Base-by-base conservation (phyloP, 345 rosid species). In the Heritiera fomes region DNA sequence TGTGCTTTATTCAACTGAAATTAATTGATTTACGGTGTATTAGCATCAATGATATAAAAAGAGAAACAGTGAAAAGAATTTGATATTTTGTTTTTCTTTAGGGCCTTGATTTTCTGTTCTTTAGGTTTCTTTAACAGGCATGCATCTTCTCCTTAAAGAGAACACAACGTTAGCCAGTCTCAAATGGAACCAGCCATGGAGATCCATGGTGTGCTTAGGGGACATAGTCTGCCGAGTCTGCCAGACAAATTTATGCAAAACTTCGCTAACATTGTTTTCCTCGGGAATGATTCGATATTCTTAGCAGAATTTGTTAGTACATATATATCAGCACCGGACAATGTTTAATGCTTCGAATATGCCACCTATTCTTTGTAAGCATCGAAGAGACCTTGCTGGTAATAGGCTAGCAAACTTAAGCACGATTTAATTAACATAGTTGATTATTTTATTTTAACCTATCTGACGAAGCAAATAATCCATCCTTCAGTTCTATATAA, bases 261-360 rank as follows among this genome's bases (percentile, higher is more conserved):
- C 23, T 15, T 53, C 0, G 58, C 8, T n/a, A 50, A 12, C 1
- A 18, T 55, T 20, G 18, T 55, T 17, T 49, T 49, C 53, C 53
- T 11, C 53, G 12, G 14, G 53, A 7, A 45, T 6, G 7, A 45
- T 45, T 45, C 47, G 7, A 45, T 45, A 45, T 45, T 45, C 52
- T 47, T 9, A 47, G 52, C 52, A 47, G 14, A 47, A 47, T 2
- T 2, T 47, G 13, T 47, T 9, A 11, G 52, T 9, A 47, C 52
- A 34, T 34, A 34, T 59, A 6, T 13, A n/a, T 77, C 13, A 18
- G 49, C 23, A 47, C 20, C 53, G 4, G 61, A 62, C 79, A 62
- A 61, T 23, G 74, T 80, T 80, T 63, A 62, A 56, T 68, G 64
- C 64, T 75, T 75, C 11, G 82, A 80, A 81, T 75, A 78, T 78